Evolutionary conservation across 1,139 yeast genomes (phyloP).

Genomic region (Geotrichum siamense): DNA sequence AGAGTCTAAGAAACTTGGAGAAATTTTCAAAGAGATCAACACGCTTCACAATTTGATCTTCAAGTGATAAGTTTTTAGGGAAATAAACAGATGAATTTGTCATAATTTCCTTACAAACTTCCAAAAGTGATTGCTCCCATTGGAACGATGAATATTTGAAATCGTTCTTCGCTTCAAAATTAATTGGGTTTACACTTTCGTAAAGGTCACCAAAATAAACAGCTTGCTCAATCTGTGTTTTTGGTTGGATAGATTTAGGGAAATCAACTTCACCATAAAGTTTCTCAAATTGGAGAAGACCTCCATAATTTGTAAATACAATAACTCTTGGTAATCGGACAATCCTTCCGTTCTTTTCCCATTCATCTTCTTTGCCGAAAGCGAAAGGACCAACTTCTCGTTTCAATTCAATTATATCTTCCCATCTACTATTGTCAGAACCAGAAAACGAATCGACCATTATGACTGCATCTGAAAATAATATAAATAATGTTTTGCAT

Average conservation of each 20-base stretch:
- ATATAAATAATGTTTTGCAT: constrained; percentile 54
- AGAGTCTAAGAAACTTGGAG: constrained; percentile 42
- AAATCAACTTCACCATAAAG: constrained; percentile 21
- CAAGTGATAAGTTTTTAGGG: too few species aligned
- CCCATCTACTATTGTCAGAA: constrained; percentile 52
- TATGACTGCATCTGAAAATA: constrained; percentile 55
- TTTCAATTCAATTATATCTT: constrained; percentile 59
- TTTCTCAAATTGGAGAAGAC: constrained; percentile 56
- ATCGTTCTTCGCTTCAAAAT: constrained; percentile 46
- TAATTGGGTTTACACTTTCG: constrained; percentile 42
- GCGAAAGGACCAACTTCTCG: constrained; percentile 52
- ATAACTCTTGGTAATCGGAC: constrained; percentile 42
- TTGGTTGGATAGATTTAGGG: constrained; percentile 41
- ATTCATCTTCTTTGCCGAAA: constrained; percentile 46
- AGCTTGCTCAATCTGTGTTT: constrained; percentile 76
- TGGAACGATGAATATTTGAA: constrained; percentile 33
- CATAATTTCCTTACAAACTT: constrained; percentile 50
- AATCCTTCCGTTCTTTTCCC: constrained; percentile 22
- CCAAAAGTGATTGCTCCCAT: constrained; percentile 44
- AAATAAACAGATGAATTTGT: constrained; percentile 42
- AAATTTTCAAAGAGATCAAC: constrained; percentile 36
- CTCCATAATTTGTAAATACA: constrained; percentile 51
- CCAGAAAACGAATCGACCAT: constrained; percentile 53
- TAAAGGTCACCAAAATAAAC: constrained; percentile 49
- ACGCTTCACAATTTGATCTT: too few species aligned